Base-by-base conservation (phyloP, 768 basidiomycete genomes). In the Mycena albidolilacea region DNA sequence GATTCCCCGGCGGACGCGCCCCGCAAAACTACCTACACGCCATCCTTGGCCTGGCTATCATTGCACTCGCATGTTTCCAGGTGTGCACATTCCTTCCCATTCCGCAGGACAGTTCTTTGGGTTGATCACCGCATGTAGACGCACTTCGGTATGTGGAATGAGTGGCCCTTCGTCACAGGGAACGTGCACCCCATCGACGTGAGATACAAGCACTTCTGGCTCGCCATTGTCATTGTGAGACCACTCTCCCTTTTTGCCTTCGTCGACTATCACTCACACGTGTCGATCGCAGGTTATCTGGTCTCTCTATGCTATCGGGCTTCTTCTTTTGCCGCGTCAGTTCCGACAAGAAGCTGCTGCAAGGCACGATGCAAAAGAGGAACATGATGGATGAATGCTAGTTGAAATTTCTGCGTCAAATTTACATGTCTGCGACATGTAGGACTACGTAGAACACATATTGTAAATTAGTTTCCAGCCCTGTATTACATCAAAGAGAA, bases 41-140 rank as follows among this genome's bases (percentile, higher is more conserved):
- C 5, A 58, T 82, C 8, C 66, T 86, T 1, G 86, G 86, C 0
- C 69, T 86, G 5, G 39, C 77, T 14, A 84, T 85, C 63, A 78
- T 87, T 52, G 83, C 70, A 4, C 74, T 85, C 35, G 80, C 84
- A n/a, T 79, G 80, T 54, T 85, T 80, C 52, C 76, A 80, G 72
- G 72, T 73, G 52, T 59, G 30, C 30, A 30, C 30, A 30, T 30
- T 19, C n/a, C 19, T 60, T n/a, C 12, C 17, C 21, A 14, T 3
- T 11, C 59, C 30, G 30, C 30, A 30, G 30, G 30, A 30, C 30
- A 30, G 30, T 30, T 30, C 30, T 30, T 30, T 43, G 2, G 11
- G 6, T 11, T 6, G 7, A 21, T n/a, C 4, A 3, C 21, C 37
- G 8, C 17, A 3, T n/a, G 7, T 9, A 73, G 71, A 77, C 75